These are phyloP conservation scores for Dichotomocladium elegans DNA, from an alignment of 371 early-diverging fungal species.

Conservation along the genomic window DNA sequence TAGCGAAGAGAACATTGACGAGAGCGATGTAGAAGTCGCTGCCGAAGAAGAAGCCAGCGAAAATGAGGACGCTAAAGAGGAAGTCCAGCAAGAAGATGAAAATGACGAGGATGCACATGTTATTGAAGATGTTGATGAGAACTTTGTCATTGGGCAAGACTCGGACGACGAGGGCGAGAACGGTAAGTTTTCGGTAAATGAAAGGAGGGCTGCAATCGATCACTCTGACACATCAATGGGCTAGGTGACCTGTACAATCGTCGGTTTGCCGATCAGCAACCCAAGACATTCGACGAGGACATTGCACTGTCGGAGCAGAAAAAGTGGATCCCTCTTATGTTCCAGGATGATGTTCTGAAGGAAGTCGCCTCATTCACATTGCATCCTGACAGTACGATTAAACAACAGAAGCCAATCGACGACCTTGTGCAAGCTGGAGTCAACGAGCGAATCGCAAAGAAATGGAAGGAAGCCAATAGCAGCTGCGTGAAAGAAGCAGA, in stretches of 20 bases:
- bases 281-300: slow-evolving; percentile 35
- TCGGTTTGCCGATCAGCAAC: slow-evolving; percentile 49
- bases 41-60: slow-evolving; percentile 25
- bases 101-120: slow-evolving; percentile 25
- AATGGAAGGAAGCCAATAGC: slow-evolving; percentile 32
- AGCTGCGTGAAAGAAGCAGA: slow-evolving; percentile 6
- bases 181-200: no score
- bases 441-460: slow-evolving; percentile 27
- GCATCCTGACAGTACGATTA: slow-evolving; percentile 20
- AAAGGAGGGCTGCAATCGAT: not conserved
- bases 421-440: slow-evolving; percentile 23
- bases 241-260: slow-evolving; percentile 13
- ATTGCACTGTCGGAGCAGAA: slow-evolving; percentile 49
- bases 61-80: slow-evolving; percentile 6
- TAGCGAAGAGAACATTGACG: slow-evolving; percentile 35
- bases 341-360: slow-evolving; percentile 42
- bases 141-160: slow-evolving; percentile 18
- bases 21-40: slow-evolving; percentile 19
- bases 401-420: slow-evolving; percentile 22
- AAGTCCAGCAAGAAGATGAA: slow-evolving; percentile 12
- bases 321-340: slow-evolving; percentile 33
- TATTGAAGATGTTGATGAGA: slow-evolving; percentile 15
- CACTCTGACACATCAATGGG: slow-evolving; percentile 11
- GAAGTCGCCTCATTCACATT: slow-evolving; percentile 38
- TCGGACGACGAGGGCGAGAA: slow-evolving; percentile 41